Evolutionary conservation across 2,329 filamentous ascomycete species (phyloP), one percentile per base, ranked within the genome.

Genomic region (Podosphaera fusca): DNA sequence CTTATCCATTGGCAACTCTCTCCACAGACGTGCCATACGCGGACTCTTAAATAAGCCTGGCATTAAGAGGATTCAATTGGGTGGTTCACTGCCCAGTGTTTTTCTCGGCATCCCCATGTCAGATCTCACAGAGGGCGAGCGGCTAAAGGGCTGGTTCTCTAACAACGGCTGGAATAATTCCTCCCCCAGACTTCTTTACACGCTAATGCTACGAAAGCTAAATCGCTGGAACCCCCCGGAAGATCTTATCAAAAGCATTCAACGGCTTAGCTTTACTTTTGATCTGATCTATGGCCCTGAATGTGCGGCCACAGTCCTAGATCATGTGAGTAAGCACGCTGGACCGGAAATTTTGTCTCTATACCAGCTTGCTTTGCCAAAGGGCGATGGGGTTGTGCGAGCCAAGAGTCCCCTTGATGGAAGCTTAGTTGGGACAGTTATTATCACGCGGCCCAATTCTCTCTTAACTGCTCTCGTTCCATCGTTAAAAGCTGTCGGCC

Each of bases 1-100:
- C 64, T 76, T 95, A 8, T 94, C 88, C 0, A 92, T 96, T 59
- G 90, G 90, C 0, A 81, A 88, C 62, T 95, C 87, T 0, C 77
- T 96, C 1, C 89, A 95, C 69, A 85, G 87, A 60, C 78, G 89
- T 45, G 89, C 89, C 0, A 78, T 95, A 56, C 81, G 86, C 36
- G 82, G 80, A 4, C 74, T 96, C 1, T 74, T 95, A 1, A 83
- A 87, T 63, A 79, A 80, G 55, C 78, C 80, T 45, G 82, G 81
- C 1, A 76, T 94, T 64, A 85, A 85, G 64, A 82, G 83, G 58
- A 78, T 95, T 38, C 88, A 94, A 66, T 77, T 95, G 0, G 90
- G 89, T 0, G 81, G 81, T 46, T 77, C 83, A 1, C 79, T 94
- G 38, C 89, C 89, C 0, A 85, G 82, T n/a, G 80, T 94, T 31